Evolutionary conservation across 768 basidiomycete species (phyloP), one percentile per base, ranked within the genome.

Genomic region (Russula olivacea): DNA sequence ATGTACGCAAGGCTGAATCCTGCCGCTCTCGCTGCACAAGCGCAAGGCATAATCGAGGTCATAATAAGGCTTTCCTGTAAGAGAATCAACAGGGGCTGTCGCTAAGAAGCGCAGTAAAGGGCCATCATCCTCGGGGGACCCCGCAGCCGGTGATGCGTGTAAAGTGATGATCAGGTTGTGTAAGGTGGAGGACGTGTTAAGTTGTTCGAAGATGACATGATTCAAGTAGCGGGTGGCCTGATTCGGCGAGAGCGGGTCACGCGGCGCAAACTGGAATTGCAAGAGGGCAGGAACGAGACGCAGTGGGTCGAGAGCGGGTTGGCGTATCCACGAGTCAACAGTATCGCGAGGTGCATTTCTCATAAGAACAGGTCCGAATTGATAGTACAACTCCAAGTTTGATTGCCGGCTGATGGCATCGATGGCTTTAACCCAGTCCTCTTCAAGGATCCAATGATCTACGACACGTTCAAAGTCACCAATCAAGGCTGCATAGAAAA

Each of bases 1-100:
- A 69, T 92, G 89, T 41, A 98, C 93, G 73, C 95, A 98, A 9
- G 95, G 85, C 69, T 92, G 91, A 15, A 84, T 89, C 47, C 91
- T 78, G 10, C 85, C 83, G 41, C 88, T 80, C 69, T 85, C 83
- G 72, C 92, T 95, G 79, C 95, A 98, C 49, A 98, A 74, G 19
- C 97, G 84, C 60, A 99, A 73, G 1, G 97, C 97, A 72, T 98
- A 99, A 75, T 99, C 97, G 53, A 99, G 83, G 70, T 98, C 94
- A 73, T 93, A 98, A 72, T 93, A 96, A 2, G 96, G 96, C 71
- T 86, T 87, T 7, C 84, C 85, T 0, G 91, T 92, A 34, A 89
- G 73, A 0, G 93, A 88, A 72, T 98, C 86, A 19, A 84, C 81
- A 1, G 93, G 94, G 0, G 91, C 88, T 1, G 82, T 82, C 19